Conservation (phyloP, 257 asterid species). For the Cruciata laevipes region DNA sequence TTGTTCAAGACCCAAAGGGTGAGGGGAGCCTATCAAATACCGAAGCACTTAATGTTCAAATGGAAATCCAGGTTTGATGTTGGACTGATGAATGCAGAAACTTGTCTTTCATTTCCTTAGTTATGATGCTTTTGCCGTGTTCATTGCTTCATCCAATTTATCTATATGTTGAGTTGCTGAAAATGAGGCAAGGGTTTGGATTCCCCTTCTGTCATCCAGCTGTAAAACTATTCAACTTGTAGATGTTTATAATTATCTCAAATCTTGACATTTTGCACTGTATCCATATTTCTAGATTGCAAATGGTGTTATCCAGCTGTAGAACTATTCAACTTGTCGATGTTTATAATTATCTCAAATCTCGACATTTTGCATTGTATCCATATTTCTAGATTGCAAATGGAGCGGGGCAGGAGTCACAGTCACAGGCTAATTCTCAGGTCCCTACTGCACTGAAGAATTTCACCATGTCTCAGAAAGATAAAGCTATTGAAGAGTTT, state of each 20-base stretch:
- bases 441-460: slow-evolving; percentile 65
- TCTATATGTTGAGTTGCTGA: background rate
- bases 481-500: slow-evolving; percentile 65
- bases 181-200: background rate
- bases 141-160: background rate
- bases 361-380: background rate
- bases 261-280: background rate
- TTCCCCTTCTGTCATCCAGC: background rate
- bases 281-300: no score
- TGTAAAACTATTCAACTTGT: no score
- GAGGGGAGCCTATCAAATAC: slow-evolving; percentile 60
- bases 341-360: background rate
- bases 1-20: slow-evolving; percentile 67
- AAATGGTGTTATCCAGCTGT: background rate
- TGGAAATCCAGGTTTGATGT: slow-evolving; percentile 52
- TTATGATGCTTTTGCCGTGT: background rate
- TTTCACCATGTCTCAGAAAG: slow-evolving; percentile 76
- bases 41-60: slow-evolving; percentile 51
- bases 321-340: no score
- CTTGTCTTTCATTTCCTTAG: background rate
- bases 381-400: slow-evolving; percentile 35
- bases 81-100: background rate
- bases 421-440: slow-evolving; percentile 48
- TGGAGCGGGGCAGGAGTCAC: slow-evolving; percentile 31
- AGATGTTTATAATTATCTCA: background rate